These are phyloP conservation scores for Dipteronia sinensis DNA, from an alignment of 345 rosid genomes.

Conservation along the genomic window DNA sequence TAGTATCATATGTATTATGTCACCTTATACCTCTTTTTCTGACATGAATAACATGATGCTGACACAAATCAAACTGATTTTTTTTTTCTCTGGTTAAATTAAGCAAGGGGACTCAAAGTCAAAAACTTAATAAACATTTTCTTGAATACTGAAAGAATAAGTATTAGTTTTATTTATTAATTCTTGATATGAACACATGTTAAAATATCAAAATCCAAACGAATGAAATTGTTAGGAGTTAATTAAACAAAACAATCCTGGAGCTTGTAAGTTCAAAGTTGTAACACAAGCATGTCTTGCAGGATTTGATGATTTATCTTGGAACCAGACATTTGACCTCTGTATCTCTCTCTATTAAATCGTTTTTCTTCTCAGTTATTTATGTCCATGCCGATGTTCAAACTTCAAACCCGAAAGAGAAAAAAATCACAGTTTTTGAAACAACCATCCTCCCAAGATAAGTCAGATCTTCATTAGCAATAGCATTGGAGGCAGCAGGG, in stretches of 20 bases:
- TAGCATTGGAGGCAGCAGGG: slow-evolving; percentile 2
- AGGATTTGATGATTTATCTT: background rate
- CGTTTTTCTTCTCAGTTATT: background rate
- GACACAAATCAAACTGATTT: background rate
- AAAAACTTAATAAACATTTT: too few species aligned
- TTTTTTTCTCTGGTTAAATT: too few species aligned
- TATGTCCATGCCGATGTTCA: too few species aligned
- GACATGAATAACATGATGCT: slow-evolving; percentile 10
- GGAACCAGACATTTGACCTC: background rate
- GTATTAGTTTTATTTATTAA: too few species aligned
- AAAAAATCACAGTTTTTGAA: background rate
- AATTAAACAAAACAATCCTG: background rate
- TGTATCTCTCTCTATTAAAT: slow-evolving; percentile 1
- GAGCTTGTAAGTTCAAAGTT: too few species aligned
- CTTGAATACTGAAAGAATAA: too few species aligned
- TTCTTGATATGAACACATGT: too few species aligned
- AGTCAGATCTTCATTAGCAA: background rate
- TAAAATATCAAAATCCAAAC: background rate
- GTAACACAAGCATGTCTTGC: background rate
- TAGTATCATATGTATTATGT: slow-evolving; percentile 3
- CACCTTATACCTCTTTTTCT: background rate
- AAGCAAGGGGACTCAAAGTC: too few species aligned
- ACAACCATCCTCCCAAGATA: background rate
- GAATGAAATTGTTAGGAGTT: background rate
- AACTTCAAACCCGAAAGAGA: background rate